Evolutionary conservation across 129 eudicot species (phyloP), one percentile per base, ranked within the genome.

Genomic region (Artemisia annua): DNA sequence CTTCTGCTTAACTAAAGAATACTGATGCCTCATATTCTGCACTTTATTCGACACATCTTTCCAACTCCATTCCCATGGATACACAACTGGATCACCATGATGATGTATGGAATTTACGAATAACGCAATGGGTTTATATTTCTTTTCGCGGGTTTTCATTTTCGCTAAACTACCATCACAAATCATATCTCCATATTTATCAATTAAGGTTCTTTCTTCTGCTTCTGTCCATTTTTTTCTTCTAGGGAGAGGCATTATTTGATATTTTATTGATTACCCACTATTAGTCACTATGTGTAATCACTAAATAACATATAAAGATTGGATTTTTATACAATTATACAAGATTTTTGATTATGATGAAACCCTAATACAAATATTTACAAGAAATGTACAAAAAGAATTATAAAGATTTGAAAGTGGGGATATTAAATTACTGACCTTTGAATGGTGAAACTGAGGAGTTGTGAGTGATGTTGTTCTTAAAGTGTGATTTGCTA

Each of bases 51-150:
- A 87, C 52, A 93, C 97, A 70, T 93, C 98, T 71, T 89, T 93
- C 98, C 98, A 89, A 68, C 82, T 87, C 98, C 98, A 93, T 79
- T 85, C 96, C 98, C 97, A 93, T 11, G 98, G 98, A 60, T 83
- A 89, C 39, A 63, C 72, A 44, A 77, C 46, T 32, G 88, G 98
- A 75, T 93, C 98, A 4, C 72, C 61, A 46, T 43, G 71, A 84
- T 93, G 82, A 81, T 93, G 98, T 51, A 87, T 52, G 0, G 96
- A 78, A 81, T 90, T 93, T n/a, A 89, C 96, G 61, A 80, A 77
- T 32, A 77, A 32, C 28, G 97, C 89, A 79, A 93, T 89, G 71
- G 98, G 98, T 66, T 79, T 89, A 68, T 75, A 93, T 59, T 93
- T 89, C 74, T 93, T 93, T 80, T 93, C 98, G 69, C 98, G 72